Conservation (phyloP, 2,329 filamentous ascomycete species). For the Epichloe coenophiala region DNA sequence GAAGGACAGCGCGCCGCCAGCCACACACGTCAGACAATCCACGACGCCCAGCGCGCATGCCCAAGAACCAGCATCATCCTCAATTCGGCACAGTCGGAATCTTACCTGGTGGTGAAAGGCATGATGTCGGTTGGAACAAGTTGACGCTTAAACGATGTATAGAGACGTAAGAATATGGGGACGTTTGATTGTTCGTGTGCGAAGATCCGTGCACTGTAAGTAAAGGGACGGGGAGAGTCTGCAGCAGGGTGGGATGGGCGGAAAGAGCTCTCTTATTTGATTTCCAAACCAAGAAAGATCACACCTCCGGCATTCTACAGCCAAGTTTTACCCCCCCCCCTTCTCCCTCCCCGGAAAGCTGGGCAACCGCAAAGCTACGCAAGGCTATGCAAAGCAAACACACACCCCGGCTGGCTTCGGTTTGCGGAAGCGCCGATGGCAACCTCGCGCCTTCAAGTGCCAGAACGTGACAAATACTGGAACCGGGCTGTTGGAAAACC, state of each 20-base stretch:
- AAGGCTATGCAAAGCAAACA: background rate
- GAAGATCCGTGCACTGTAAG: background rate
- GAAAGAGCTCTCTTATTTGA: background rate
- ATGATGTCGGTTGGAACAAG: constrained; percentile 25
- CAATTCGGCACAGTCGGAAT: background rate
- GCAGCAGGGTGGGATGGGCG: background rate
- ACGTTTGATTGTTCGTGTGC: background rate
- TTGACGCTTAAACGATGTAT: background rate
- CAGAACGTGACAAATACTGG: too few relatives aligned
- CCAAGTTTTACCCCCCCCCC: background rate
- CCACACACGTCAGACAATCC: background rate
- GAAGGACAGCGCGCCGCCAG: background rate
- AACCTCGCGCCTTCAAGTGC: background rate
- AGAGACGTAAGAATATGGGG: background rate
- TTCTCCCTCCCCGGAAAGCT: background rate
- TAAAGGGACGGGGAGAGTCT: background rate
- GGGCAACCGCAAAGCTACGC: background rate
- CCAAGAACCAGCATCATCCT: background rate
- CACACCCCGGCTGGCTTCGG: background rate
- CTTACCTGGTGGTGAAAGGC: constrained; percentile 47
- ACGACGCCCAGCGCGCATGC: too few relatives aligned
- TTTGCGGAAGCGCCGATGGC: background rate
- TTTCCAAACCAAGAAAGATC: background rate
- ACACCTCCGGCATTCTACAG: background rate
- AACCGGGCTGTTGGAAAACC: background rate